Percentiles rank a stretch among this genome's conserved stretches.
These are phyloP conservation scores for Aspergillus hiratsukae DNA, from an alignment of 2,329 filamentous ascomycete species.

Conservation along the genomic window DNA sequence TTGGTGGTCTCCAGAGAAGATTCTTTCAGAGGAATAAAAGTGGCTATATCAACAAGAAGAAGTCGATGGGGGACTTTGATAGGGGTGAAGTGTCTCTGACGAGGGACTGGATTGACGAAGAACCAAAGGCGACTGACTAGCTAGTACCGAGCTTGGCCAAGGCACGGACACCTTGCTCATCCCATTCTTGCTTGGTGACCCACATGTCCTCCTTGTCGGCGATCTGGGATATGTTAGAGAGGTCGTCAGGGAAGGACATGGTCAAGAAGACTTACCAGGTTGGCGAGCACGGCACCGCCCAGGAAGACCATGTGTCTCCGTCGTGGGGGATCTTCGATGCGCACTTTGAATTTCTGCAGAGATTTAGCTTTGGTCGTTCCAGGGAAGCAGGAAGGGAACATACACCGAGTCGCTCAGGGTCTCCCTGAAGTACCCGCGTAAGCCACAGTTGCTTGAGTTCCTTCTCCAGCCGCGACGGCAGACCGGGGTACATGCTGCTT, in stretches of 20 bases:
- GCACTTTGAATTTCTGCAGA: constrained; percentile 89
- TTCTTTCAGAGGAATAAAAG: background rate
- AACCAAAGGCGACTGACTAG: constrained; percentile 42
- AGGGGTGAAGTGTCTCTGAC: no score
- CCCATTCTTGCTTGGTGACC: constrained; percentile 96
- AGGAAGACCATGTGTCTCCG: constrained; percentile 99
- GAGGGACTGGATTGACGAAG: constrained; percentile 8
- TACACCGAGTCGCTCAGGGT: constrained; percentile 81
- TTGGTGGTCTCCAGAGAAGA: background rate
- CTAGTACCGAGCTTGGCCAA: constrained; percentile 91
- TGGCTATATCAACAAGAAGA: background rate
- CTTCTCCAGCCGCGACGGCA: constrained; percentile 93
- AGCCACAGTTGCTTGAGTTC: constrained; percentile 98
- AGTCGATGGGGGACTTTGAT: background rate
- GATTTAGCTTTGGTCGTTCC: constrained; percentile 7
- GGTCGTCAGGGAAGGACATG: background rate
- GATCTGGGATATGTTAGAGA: constrained; percentile 53
- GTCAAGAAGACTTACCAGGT: constrained; percentile 58
- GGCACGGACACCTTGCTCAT: constrained; percentile 79
- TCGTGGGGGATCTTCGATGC: constrained; percentile 95
- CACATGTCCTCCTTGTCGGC: constrained; percentile 99
- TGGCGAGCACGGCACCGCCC: constrained; percentile 90
- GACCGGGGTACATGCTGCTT: constrained; percentile 97
- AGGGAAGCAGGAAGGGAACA: constrained; percentile 18
- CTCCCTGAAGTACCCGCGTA: constrained; percentile 80